These are phyloP conservation scores for Pleurotus pulmonarius DNA, from an alignment of 768 basidiomycete genomes.

Conservation along the genomic window DNA sequence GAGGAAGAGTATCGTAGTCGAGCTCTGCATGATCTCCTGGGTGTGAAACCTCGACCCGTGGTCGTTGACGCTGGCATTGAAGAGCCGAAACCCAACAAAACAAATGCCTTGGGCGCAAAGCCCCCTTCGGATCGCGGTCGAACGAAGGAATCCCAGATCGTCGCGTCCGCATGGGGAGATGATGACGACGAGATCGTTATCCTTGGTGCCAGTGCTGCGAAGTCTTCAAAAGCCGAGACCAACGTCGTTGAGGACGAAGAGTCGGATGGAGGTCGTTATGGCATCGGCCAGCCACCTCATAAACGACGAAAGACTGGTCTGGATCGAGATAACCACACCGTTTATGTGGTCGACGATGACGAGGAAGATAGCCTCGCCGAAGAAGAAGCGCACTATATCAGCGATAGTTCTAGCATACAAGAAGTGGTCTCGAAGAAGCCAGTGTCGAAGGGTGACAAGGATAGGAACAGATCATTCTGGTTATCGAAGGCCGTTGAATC, in stretches of 20 bases:
- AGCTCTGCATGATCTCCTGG: constrained; percentile 56
- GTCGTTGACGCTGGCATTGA: constrained; percentile 10
- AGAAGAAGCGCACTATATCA: constrained; percentile 18
- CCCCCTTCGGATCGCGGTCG: constrained; percentile 3
- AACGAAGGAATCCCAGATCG: constrained; percentile 16
- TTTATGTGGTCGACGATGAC: constrained; percentile 53
- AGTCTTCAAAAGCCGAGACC: constrained; percentile 9
- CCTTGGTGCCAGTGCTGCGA: constrained; percentile 19
- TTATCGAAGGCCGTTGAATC: constrained; percentile 46
- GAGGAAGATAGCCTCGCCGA: constrained; percentile 27
- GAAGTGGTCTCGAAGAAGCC: neutral
- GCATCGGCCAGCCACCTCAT: constrained; percentile 44
- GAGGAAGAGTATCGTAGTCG: constrained; percentile 64
- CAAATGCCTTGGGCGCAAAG: neutral
- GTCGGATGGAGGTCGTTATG: constrained; percentile 59
- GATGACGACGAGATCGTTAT: constrained; percentile 29
- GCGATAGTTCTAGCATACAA: constrained; percentile 9
- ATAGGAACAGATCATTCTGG: constrained; percentile 52
- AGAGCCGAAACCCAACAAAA: constrained; percentile 11
- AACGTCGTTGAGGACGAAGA: constrained; percentile 19
- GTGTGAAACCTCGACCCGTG: constrained; percentile 27
- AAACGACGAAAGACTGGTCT: constrained; percentile 40
- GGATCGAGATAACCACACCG: constrained; percentile 33
- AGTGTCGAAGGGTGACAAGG: constrained; percentile 20
- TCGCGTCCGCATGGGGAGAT: constrained; percentile 35